A percentile compares a stretch with the other conserved stretches of the same genome.
Evolutionary conservation across 2,329 filamentous ascomycete species (phyloP).

Genomic region (Colletotrichum salicis): DNA sequence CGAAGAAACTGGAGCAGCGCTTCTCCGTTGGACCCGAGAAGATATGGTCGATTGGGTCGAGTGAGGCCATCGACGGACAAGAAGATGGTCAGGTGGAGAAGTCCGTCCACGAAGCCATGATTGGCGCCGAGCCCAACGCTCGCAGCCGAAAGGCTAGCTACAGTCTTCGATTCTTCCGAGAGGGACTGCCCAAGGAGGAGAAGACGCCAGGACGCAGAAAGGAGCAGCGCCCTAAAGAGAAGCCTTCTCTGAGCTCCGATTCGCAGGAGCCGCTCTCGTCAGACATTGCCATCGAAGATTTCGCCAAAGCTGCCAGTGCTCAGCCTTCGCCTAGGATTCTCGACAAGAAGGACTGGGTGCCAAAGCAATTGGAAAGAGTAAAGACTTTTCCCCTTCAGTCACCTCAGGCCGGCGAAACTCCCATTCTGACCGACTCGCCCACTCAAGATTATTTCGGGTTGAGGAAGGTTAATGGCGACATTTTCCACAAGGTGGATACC

Average conservation of each 20-base stretch:
- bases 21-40: conserved; percentile 63
- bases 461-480: conserved; percentile 35
- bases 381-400: conserved; percentile 34
- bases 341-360: conserved; percentile 37
- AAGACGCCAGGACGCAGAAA: conserved; percentile 59
- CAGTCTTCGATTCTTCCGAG: conserved; percentile 74
- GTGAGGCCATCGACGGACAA: conserved; percentile 55
- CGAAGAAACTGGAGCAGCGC: conserved; percentile 54
- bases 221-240: conserved; percentile 58
- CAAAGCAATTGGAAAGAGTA: conserved; percentile 24
- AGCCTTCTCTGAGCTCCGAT: conserved; percentile 50
- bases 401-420: conserved; percentile 29
- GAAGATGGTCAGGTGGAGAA: conserved; percentile 70
- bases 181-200: conserved; percentile 70
- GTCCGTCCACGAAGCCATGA: conserved; percentile 70
- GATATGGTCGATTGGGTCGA: conserved; percentile 71
- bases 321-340: conserved; percentile 37
- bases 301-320: conserved; percentile 25
- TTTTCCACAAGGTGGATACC: conserved; percentile 36
- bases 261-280: conserved; percentile 29
- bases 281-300: conserved; percentile 35
- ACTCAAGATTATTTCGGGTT: conserved; percentile 36
- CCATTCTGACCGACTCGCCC: conserved; percentile 34
- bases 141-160: conserved; percentile 76
- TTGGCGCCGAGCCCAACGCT: conserved; percentile 69